These are phyloP conservation scores for Pulveroboletus ridleyi DNA, from an alignment of 1,284 basidiomycete species.

Conservation along the genomic window DNA sequence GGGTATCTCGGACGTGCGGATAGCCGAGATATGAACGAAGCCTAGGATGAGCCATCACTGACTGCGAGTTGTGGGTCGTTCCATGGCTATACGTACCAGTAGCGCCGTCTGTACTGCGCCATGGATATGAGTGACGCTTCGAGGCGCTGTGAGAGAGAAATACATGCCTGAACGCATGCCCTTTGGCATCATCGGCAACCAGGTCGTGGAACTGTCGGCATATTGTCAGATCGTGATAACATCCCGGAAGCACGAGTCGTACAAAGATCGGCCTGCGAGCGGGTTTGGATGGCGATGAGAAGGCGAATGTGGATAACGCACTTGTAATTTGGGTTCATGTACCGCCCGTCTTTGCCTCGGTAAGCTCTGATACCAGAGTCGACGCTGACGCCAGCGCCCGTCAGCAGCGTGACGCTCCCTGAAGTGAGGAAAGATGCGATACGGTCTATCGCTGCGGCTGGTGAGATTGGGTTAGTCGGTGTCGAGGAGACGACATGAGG, in stretches of 20 bases:
- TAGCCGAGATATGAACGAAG: constrained; percentile 88
- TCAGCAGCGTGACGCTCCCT: constrained; percentile 79
- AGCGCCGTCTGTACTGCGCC: constrained; percentile 63
- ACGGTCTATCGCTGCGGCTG: constrained; percentile 64
- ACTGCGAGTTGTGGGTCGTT: not conserved
- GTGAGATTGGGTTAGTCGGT: constrained; percentile 49
- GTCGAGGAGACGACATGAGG: constrained; percentile 60
- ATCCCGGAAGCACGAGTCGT: constrained; percentile 10
- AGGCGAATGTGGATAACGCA: constrained; percentile 42
- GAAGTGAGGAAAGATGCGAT: constrained; percentile 70
- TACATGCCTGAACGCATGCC: constrained; percentile 68
- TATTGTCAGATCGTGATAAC: constrained; percentile 15
- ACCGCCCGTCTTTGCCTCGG: constrained; percentile 82
- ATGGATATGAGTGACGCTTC: constrained; percentile 14
- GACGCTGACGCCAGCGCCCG: constrained; percentile 92
- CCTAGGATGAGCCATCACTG: constrained; percentile 46
- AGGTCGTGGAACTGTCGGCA: constrained; percentile 79
- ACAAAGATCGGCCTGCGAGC: constrained; percentile 60
- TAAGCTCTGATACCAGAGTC: constrained; percentile 94
- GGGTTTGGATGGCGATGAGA: constrained; percentile 24
- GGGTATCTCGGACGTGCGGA: constrained; percentile 78
- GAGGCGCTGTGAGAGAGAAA: constrained; percentile 7
- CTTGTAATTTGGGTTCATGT: constrained; percentile 94
- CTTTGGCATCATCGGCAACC: constrained; percentile 70
- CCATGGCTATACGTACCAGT: constrained; percentile 57